Conservation (phyloP, 176 grass and related monocot genomes). For the Dendrocalamus sinicus region DNA sequence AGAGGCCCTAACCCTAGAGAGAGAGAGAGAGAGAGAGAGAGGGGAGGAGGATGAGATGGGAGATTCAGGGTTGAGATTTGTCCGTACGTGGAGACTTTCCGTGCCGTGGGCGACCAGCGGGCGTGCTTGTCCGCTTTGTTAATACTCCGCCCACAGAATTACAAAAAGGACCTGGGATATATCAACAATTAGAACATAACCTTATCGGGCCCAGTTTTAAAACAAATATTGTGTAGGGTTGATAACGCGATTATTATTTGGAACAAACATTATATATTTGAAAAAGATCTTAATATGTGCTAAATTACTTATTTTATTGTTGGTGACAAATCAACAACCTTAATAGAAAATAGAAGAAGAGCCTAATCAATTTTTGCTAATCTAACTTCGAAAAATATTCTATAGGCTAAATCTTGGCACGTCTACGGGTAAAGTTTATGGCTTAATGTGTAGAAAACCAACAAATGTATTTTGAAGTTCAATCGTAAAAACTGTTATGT, state of each 20-base stretch:
- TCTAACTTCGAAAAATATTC: no score
- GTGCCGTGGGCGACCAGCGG: conserved; percentile 33
- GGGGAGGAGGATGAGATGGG: not conserved
- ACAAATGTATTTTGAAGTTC: no score
- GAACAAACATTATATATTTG: not conserved
- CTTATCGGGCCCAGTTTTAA: not conserved
- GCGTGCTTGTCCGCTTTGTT: conserved; percentile 1
- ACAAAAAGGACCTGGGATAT: not conserved
- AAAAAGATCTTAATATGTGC: not conserved
- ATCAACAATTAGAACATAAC: not conserved
- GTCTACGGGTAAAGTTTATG: no score
- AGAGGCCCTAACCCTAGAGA: conserved; percentile 59
- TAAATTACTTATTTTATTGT: not conserved
- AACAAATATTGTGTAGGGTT: not conserved
- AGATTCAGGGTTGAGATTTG: conserved; percentile 20
- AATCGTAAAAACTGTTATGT: no score
- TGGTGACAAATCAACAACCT: not conserved
- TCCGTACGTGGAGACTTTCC: not conserved
- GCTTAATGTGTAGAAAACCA: no score
- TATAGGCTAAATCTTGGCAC: no score
- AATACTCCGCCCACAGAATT: not conserved
- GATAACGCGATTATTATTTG: not conserved
- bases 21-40: not conserved
- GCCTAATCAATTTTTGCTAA: no score
- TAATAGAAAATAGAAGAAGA: not conserved